These are phyloP conservation scores for Fusarium ambrosium DNA, from an alignment of 2,329 filamentous ascomycete species.

Conservation along the genomic window DNA sequence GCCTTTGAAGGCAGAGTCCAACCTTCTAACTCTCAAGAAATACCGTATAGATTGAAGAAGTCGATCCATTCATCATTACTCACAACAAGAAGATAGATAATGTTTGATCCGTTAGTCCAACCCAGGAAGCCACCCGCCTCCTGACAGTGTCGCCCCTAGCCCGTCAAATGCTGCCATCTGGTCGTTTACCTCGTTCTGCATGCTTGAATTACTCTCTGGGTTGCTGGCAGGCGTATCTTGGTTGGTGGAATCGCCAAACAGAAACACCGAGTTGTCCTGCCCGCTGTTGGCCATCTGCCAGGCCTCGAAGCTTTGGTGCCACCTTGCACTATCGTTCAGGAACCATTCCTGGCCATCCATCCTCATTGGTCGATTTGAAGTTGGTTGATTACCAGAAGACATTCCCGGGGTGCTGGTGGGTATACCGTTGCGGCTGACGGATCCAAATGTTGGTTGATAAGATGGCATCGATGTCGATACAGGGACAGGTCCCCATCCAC, in stretches of 20 bases:
- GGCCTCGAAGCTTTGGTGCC: conserved; percentile 69
- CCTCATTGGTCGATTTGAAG: conserved; percentile 44
- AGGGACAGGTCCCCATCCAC: conserved; percentile 44
- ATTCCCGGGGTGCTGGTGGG: conserved; percentile 24
- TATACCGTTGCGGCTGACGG: conserved; percentile 34
- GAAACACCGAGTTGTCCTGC: conserved; percentile 47
- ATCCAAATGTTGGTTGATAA: conserved; percentile 40
- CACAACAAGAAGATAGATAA: not conserved
- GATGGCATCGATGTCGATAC: conserved; percentile 37
- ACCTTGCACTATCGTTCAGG: conserved; percentile 68
- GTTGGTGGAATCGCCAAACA: conserved; percentile 45
- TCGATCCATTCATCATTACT: conserved; percentile 2
- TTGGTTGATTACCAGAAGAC: conserved; percentile 39
- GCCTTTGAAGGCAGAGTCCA: conserved; percentile 7
- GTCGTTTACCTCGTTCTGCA: conserved; percentile 40
- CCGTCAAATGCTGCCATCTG: conserved; percentile 49
- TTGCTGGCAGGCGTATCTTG: conserved; percentile 38
- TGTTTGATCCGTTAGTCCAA: conserved; percentile 48
- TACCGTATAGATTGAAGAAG: not conserved
- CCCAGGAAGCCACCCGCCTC: conserved; percentile 53
- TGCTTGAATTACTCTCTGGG: conserved; percentile 28
- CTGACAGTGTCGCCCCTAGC: conserved; percentile 50
- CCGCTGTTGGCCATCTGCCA: conserved; percentile 59
- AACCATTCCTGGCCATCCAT: conserved; percentile 71
- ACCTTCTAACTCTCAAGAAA: conserved; percentile 3